A percentile compares a stretch with the other conserved stretches of the same genome.
These are phyloP conservation scores for Pichia exigua DNA, from an alignment of 805 yeast species.

Conservation along the genomic window DNA sequence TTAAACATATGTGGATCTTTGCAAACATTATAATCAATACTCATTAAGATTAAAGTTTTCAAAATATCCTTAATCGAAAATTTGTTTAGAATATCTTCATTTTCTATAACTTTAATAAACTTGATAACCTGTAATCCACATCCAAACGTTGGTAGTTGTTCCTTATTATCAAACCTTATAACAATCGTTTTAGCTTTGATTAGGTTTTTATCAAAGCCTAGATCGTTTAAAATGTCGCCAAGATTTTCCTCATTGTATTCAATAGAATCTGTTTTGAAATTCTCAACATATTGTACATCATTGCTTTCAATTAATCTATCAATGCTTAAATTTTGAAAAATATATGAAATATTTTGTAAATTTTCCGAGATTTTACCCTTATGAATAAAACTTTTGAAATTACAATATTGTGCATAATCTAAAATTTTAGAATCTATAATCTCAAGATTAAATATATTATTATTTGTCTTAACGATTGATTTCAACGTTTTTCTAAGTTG, in stretches of 20 bases:
- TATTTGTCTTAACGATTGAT: not conserved
- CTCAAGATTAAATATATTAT: not conserved
- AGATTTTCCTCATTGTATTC: not conserved
- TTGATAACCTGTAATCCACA: conserved; percentile 8
- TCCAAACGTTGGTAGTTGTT: conserved; percentile 3
- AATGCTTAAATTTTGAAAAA: not conserved
- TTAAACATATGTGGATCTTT: not conserved
- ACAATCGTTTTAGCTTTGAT: not conserved
- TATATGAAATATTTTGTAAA: not conserved
- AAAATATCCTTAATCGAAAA: not conserved
- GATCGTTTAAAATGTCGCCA: not conserved
- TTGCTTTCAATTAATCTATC: not conserved
- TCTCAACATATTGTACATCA: conserved; percentile 4
- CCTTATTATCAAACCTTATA: conserved; percentile 6
- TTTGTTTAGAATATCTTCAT: not conserved
- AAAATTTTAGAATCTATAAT: not conserved
- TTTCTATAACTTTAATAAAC: conserved; percentile 1
- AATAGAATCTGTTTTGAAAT: not conserved
- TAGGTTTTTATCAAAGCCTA: conserved; percentile 3
- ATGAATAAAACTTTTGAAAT: conserved; percentile 3
- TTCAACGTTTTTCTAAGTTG: not conserved
- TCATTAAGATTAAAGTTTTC: conserved; percentile 1
- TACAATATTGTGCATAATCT: conserved; percentile 1
- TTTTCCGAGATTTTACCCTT: not conserved
- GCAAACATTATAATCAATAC: conserved; percentile 5